phyloP scores from a whole-genome alignment of 352 stramenopile genomes.

The Phytophthora hibernalis region DNA sequence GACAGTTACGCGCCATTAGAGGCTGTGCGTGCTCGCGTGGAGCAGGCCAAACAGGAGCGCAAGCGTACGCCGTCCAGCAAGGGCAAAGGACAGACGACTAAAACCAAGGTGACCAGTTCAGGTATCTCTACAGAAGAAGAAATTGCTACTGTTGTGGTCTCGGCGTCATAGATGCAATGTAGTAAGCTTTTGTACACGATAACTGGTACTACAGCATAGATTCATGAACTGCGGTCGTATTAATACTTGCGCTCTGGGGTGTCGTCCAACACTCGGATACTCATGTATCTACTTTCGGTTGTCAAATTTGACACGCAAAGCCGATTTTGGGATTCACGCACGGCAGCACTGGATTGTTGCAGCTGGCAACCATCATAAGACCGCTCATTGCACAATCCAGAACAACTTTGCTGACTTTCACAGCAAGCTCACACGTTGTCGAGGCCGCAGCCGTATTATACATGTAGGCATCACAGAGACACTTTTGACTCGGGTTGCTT shows the following conservation, averaged over 20 bases:
- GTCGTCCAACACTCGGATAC: too few species aligned
- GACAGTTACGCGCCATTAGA: conserved; percentile 69
- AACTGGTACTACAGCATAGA: conserved; percentile 4
- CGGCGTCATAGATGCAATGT: conserved; percentile 6
- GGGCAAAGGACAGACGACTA: conserved; percentile 25
- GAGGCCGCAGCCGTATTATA: too few species aligned
- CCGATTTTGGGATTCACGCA: background rate
- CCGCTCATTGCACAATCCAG: background rate
- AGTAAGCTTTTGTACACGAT: conserved; percentile 19
- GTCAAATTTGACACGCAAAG: background rate
- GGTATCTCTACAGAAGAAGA: conserved; percentile 34
- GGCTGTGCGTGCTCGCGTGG: conserved; percentile 57
- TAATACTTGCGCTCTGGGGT: too few species aligned
- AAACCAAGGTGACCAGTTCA: conserved; percentile 4
- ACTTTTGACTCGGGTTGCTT: too few species aligned
- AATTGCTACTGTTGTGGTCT: background rate
- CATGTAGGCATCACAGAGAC: too few species aligned
- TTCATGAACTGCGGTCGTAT: conserved; percentile 4
- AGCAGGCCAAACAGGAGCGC: conserved; percentile 60
- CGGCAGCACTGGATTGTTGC: background rate
- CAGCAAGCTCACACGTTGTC: too few species aligned
- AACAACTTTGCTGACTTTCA: too few species aligned
- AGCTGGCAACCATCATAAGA: background rate
- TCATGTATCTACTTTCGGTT: background rate
- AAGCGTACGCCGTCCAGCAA: conserved; percentile 47